Conservation (phyloP, 176 grass and related monocot genomes). For the Cenchrus americanus region DNA sequence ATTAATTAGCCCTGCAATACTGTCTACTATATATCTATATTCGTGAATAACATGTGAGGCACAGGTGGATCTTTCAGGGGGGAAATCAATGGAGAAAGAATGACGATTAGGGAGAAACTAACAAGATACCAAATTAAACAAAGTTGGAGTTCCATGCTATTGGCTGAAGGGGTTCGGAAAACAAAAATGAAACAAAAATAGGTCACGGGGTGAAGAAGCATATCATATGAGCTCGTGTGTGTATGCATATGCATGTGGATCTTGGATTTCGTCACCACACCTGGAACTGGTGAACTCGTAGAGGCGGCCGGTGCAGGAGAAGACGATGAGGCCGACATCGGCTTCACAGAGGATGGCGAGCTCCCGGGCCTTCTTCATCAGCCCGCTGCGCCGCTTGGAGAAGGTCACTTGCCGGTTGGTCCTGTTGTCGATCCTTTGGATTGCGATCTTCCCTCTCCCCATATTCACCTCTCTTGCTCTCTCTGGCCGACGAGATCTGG, state of each 20-base stretch:
- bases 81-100: not conserved
- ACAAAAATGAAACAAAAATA: not conserved
- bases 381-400: no score
- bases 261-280: not conserved
- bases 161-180: not conserved
- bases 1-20: not conserved
- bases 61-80: not conserved
- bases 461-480: no score
- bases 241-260: not conserved
- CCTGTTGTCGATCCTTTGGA: no score
- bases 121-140: not conserved
- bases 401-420: no score
- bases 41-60: not conserved
- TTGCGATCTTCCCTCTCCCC: no score
- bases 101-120: constrained; percentile 2
- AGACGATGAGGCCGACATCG: constrained; percentile 38
- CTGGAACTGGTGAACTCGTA: constrained; percentile 38
- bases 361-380: no score
- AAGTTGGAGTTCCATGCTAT: not conserved
- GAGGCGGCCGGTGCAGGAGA: constrained; percentile 46
- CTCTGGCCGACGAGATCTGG: no score
- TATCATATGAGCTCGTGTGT: not conserved
- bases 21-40: not conserved
- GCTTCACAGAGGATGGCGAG: constrained; percentile 43
- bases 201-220: not conserved